Evolutionary conservation across 2,329 filamentous ascomycete genomes (phyloP).

Genomic region (Periconia sp.): DNA sequence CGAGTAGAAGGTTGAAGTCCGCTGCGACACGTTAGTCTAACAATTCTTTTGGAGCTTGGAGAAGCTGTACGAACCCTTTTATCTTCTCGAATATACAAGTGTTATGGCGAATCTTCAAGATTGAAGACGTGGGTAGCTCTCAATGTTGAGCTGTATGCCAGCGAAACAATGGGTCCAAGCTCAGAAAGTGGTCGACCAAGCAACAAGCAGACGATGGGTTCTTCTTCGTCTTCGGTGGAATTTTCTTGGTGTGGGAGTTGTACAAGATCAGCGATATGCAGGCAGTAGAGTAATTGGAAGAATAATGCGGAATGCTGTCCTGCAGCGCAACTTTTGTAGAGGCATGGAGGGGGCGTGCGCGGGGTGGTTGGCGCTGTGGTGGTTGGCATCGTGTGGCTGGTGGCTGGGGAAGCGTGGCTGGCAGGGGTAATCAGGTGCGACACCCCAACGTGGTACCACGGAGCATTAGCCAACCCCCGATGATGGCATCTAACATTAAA

Average conservation of each 20-base stretch:
- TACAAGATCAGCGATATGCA: slow-evolving; percentile 20
- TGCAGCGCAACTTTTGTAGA: slow-evolving; percentile 34
- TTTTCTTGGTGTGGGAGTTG: no score
- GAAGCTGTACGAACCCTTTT: slow-evolving; percentile 11
- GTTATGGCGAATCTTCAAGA: no score
- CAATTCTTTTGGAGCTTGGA: neutral
- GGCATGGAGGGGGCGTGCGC: slow-evolving; percentile 26
- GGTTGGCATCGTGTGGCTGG: no score
- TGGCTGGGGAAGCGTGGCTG: slow-evolving; percentile 9
- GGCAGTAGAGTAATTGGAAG: slow-evolving; percentile 9
- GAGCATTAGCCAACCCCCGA: neutral
- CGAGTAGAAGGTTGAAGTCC: neutral
- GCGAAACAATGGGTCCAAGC: no score
- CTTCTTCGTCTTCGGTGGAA: no score
- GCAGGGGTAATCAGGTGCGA: slow-evolving; percentile 14
- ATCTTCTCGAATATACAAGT: neutral
- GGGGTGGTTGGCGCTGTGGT: slow-evolving; percentile 34
- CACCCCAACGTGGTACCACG: neutral
- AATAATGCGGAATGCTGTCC: slow-evolving; percentile 23
- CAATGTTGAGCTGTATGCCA: no score
- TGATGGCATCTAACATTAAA: neutral
- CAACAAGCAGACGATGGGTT: no score
- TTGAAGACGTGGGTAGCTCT: no score
- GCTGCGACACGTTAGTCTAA: neutral
- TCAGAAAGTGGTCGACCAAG: no score